phyloP scores from a whole-genome alignment of 2,329 filamentous ascomycete genomes.

The Lecanicillium sp. region DNA sequence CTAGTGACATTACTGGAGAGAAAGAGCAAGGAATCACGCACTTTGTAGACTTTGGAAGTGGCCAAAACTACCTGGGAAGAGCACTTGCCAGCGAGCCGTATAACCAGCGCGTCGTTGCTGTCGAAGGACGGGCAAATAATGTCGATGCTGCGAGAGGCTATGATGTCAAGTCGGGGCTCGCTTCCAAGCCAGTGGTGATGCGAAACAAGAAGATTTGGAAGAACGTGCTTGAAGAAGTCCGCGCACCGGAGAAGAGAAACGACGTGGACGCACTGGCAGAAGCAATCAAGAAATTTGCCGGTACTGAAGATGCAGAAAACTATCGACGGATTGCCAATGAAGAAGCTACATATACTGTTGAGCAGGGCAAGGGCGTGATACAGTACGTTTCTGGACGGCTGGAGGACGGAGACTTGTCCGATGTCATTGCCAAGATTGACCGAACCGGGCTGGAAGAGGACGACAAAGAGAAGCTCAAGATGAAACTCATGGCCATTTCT shows the following conservation, averaged over 20 bases:
- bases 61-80: constrained; percentile 90
- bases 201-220: constrained; percentile 77
- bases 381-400: constrained; percentile 72
- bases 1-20: constrained; percentile 47
- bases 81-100: constrained; percentile 80
- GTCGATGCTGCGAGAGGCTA: constrained; percentile 77
- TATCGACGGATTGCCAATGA: constrained; percentile 6
- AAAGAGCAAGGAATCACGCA: constrained; percentile 63
- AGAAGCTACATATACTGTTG: constrained; percentile 41
- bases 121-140: constrained; percentile 81
- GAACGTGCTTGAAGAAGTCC: constrained; percentile 33
- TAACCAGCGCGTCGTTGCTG: constrained; percentile 78
- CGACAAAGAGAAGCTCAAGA: constrained; percentile 23
- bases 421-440: constrained; percentile 56
- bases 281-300: constrained; percentile 25
- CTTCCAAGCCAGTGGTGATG: constrained; percentile 62
- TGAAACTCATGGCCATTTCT: constrained; percentile 75
- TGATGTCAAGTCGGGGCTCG: constrained; percentile 73
- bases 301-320: constrained; percentile 22
- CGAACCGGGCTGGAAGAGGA: constrained; percentile 7
- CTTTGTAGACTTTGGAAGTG: constrained; percentile 91
- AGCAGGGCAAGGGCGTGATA: constrained; percentile 59
- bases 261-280: constrained; percentile 30
- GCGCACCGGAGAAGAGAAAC: constrained; percentile 22
- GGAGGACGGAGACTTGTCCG: constrained; percentile 61